Evolutionary conservation across 1,139 yeast genomes (phyloP).

Genomic region (Kodamaea sp.): DNA sequence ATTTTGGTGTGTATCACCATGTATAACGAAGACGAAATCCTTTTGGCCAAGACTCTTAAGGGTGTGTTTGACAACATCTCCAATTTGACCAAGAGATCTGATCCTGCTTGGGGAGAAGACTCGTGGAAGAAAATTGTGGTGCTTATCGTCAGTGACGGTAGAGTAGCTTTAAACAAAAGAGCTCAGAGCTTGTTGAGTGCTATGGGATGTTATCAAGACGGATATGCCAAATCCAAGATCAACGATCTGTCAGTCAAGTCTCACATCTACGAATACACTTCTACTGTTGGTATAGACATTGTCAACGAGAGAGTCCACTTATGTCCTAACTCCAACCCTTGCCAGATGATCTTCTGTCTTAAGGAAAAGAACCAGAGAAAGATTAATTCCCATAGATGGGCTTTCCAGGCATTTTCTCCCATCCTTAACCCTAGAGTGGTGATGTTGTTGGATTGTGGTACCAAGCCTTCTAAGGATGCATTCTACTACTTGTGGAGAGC

Average conservation of each 20-base stretch:
- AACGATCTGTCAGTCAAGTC: conserved; percentile 69
- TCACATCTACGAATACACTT: conserved; percentile 78
- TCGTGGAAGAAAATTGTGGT: conserved; percentile 82
- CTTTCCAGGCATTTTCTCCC: conserved; percentile 77
- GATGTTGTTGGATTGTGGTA: conserved; percentile 77
- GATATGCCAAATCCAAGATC: conserved; percentile 76
- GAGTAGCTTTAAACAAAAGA: conserved; percentile 65
- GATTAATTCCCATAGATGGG: conserved; percentile 85
- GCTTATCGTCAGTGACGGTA: conserved; percentile 75
- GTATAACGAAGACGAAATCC: conserved; percentile 77
- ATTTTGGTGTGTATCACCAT: conserved; percentile 74
- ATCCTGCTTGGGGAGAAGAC: conserved; percentile 75
- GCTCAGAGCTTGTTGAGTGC: conserved; percentile 68
- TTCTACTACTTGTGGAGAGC: conserved; percentile 75
- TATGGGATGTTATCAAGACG: conserved; percentile 77
- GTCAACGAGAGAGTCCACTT: conserved; percentile 58
- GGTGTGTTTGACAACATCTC: conserved; percentile 76
- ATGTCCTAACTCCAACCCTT: conserved; percentile 62
- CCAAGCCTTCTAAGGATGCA: conserved; percentile 73
- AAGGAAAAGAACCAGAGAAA: conserved; percentile 76
- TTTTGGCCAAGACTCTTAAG: conserved; percentile 70
- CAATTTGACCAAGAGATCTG: conserved; percentile 57
- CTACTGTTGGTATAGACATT: conserved; percentile 70
- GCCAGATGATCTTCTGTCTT: conserved; percentile 73
- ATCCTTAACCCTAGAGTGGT: conserved; percentile 69